phyloP scores from a whole-genome alignment of 345 rosid genomes.

The Jatropha curcas region DNA sequence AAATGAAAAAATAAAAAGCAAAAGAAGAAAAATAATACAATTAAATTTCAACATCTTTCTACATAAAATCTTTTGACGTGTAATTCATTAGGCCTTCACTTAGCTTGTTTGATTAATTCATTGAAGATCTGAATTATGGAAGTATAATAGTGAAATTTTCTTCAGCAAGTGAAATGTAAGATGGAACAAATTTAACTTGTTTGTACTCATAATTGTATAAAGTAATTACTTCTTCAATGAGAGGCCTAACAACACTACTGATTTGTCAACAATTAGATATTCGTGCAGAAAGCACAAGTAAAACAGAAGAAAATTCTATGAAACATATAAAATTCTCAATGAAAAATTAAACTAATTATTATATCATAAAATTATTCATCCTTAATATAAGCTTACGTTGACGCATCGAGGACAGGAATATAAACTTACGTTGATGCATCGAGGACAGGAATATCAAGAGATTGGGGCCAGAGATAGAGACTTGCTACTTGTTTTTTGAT shows the following conservation, averaged over 20 bases:
- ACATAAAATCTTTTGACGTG: no score
- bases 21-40: no score
- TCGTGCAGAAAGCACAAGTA: not conserved
- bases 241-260: not conserved
- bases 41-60: not conserved
- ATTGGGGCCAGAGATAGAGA: conserved; percentile 73
- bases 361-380: no score
- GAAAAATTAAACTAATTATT: not conserved
- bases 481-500: conserved; percentile 57
- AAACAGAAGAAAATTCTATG: not conserved
- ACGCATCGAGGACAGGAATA: conserved; percentile 51
- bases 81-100: not conserved
- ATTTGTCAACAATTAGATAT: not conserved
- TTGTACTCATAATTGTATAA: not conserved
- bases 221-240: not conserved
- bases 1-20: no score
- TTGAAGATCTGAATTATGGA: not conserved
- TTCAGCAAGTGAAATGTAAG: no score
- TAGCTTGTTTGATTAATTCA: not conserved
- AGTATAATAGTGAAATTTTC: not conserved
- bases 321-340: not conserved
- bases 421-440: conserved; percentile 57
- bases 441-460: conserved; percentile 59
- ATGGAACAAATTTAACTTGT: not conserved
- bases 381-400: conserved; percentile 45